Conservation (phyloP, 306 rosid species). For the Acacia acuminata region DNA sequence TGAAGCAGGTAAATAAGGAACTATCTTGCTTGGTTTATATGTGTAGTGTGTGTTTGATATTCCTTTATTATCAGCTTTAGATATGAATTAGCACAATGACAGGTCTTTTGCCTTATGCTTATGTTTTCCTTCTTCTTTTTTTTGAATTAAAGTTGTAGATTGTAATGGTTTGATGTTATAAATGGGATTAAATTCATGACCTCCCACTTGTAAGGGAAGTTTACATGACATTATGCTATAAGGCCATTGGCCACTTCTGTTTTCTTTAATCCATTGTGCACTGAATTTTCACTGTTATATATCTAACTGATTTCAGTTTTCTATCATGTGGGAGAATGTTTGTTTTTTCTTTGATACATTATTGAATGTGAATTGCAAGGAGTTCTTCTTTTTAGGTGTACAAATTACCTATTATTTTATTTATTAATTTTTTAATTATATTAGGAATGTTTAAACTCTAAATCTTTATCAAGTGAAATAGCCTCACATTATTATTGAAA, state of each 20-base stretch:
- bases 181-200: rapidly evolving
- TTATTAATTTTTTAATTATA: neutral
- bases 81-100: neutral
- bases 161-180: too few relatives aligned
- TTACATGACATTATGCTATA: too few relatives aligned
- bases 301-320: neutral
- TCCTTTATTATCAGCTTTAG: neutral
- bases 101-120: neutral
- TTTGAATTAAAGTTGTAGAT: too few relatives aligned
- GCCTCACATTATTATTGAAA: neutral
- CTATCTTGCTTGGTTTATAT: neutral
- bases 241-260: neutral
- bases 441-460: neutral
- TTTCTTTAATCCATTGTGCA: neutral
- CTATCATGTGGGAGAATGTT: neutral
- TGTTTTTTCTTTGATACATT: neutral
- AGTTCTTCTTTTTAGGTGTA: neutral
- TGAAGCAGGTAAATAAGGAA: neutral
- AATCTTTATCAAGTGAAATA: neutral
- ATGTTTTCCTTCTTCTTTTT: too few relatives aligned
- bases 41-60: neutral
- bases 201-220: too few relatives aligned
- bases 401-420: neutral
- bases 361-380: neutral
- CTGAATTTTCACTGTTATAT: neutral